Base-by-base conservation (phyloP, 1,284 basidiomycete genomes). In the Pholiota adiposa region DNA sequence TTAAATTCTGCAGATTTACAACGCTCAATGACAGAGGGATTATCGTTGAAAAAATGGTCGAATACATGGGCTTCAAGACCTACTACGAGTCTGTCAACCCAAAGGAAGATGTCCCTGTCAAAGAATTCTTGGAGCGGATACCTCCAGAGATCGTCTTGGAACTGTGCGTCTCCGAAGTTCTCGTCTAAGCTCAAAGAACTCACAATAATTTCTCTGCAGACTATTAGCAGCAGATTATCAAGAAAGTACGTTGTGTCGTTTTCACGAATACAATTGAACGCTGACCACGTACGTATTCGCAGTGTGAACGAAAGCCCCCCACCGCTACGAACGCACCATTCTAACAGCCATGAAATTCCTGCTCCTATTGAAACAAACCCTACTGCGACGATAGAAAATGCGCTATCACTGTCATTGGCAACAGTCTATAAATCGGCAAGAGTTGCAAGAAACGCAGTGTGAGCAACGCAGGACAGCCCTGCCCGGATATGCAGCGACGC, bases 101-200 rank as follows among this genome's bases (percentile, higher is more conserved):
- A 1, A 89, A 87, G 63, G 87, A 89, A 64, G 89, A 92, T 46
- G 78, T 93, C 19, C 91, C 92, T 0, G 68, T 82, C 1, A 75
- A 80, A 18, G 92, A 94, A 62, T 89, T 93, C 64, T 78, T 83
- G 69, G 90, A 93, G 61, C 81, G 92, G 18, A 83, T 95, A 59
- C 84, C 85, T 0, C 90, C 91, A 2, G 93, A 94, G 73, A 84
- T 95, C 27, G 89, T 90, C 0, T 73, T 95, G 4, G 93, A 95
- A 70, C 72, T 95, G 93, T 95, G 65, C 71, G 91, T 81, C 29
- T 31, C 29, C 29, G 4, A n/a, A n/a, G n/a, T 31, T 31, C 29
- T 31, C 5, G 29, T 11, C 27, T 33, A 9, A 19, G 27, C 36
- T 34, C 31, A 34, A 53, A 51, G 29, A 44, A 52, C 56, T 33